Percentiles rank a stretch among this genome's conserved stretches.
These are phyloP conservation scores for Rhododendron mucronatum DNA, from an alignment of 148 eudicot species.

Conservation along the genomic window DNA sequence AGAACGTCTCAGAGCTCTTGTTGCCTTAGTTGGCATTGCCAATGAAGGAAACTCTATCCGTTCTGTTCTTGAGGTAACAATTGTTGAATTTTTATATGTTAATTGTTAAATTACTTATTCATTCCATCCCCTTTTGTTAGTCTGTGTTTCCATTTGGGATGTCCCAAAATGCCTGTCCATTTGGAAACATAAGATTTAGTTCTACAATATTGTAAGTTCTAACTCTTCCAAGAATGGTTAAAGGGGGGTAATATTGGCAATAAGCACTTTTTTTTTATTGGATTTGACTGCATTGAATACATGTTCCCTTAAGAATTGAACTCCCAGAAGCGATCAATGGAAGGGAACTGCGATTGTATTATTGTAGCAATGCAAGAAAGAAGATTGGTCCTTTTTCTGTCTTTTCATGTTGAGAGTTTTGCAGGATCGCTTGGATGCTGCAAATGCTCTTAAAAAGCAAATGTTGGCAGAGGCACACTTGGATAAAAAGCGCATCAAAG, in stretches of 20 bases:
- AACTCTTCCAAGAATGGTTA: neutral
- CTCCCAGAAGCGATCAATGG: neutral
- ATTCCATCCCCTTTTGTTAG: neutral
- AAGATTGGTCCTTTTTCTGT: neutral
- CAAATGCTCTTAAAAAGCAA: conserved; percentile 55
- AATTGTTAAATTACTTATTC: neutral
- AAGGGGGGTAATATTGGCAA: neutral
- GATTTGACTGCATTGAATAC: neutral
- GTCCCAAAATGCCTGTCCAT: neutral
- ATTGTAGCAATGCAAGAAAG: neutral
- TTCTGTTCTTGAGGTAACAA: conserved; percentile 50
- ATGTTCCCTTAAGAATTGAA: neutral
- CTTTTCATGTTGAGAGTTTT: conserved; percentile 12
- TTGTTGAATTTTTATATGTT: neutral
- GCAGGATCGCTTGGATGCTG: conserved; percentile 61
- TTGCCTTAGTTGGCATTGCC: conserved; percentile 48
- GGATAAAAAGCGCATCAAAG: conserved; percentile 54
- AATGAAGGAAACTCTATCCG: conserved; percentile 55
- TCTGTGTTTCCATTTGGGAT: neutral
- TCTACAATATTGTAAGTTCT: neutral
- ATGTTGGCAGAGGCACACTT: conserved; percentile 58
- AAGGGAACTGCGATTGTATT: neutral
- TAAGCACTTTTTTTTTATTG: neutral
- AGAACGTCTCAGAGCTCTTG: conserved; percentile 55
- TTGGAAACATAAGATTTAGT: neutral